Evolutionary conservation across 2,329 filamentous ascomycete genomes (phyloP), one percentile per base, ranked within the genome.

Genomic region (Neurospora sp.): DNA sequence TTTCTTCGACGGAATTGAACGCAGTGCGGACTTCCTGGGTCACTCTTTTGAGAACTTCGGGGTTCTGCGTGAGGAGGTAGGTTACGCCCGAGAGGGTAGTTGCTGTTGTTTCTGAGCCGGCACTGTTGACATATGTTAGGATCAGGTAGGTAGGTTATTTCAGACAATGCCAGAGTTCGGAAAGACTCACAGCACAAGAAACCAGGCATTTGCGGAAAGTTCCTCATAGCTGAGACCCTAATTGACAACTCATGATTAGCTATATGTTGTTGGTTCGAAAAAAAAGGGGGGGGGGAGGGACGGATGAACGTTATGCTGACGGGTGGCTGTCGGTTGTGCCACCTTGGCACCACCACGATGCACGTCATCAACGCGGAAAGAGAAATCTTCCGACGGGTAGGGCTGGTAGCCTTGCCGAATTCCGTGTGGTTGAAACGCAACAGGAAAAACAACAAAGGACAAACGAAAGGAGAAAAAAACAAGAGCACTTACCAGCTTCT

Each of bases 1-100:
- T 84, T 1, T 83, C 79, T 0, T 78, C 73, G 11, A 80, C 77
- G 0, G 66, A 72, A 1, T 71, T 67, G 70, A 83, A 84, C 0
- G 76, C 67, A 0, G 73, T 71, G 1, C 82, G 75, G 2, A 84
- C 76, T 73, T 85, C 83, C 0, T 76, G 23, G 0, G 72, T 73
- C 58, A 84, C 71, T 46, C 75, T 80, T 3, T 74, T 33, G 15
- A 79, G 67, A 0, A 73, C 74, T 3, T 76, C 68, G 0, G 77
- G 78, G 28, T 79, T 77, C n/a, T 72, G 75, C 10, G 75, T 72
- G 9, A 80, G 69, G 71, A 79, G 74, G 52, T 77, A 79, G 0
- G 73, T 75, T 58, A 76, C 69, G 4, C 72, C 74, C 0, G 72
- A 66, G 11, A 76, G 71, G 5, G 71, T 52, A 1, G 75, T 76